Conservation (phyloP, 2,329 filamentous ascomycete genomes). For the Trichophyton rubrum region DNA sequence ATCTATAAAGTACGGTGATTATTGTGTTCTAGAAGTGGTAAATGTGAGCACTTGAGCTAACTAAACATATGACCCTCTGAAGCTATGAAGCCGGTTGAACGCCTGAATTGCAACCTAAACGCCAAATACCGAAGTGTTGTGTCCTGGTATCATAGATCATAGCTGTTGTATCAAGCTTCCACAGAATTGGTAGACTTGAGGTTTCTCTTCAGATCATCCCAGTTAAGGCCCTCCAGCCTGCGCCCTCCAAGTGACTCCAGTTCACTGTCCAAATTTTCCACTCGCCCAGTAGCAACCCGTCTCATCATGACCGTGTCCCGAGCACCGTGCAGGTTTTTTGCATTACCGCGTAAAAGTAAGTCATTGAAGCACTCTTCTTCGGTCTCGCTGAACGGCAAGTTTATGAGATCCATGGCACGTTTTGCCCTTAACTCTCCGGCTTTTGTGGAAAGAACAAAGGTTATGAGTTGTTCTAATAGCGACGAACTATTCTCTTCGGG, state of each 20-base stretch:
- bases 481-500: slow-evolving; percentile 48
- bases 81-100: not conserved
- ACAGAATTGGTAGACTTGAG: slow-evolving; percentile 14
- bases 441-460: slow-evolving; percentile 40
- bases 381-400: slow-evolving; percentile 54
- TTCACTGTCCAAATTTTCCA: slow-evolving; percentile 22
- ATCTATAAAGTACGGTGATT: not conserved
- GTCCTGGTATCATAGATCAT: not conserved
- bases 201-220: slow-evolving; percentile 36
- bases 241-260: slow-evolving; percentile 32
- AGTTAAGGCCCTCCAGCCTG: slow-evolving; percentile 40
- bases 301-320: slow-evolving; percentile 65
- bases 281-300: slow-evolving; percentile 53
- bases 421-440: slow-evolving; percentile 35
- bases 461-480: slow-evolving; percentile 56
- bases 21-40: not conserved
- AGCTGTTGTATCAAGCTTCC: not conserved
- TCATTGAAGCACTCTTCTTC: slow-evolving; percentile 68
- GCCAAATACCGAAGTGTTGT: not conserved
- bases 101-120: not conserved
- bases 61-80: not conserved
- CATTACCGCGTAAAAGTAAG: slow-evolving; percentile 52
- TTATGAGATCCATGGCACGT: slow-evolving; percentile 56
- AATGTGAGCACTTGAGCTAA: not conserved
- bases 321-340: slow-evolving; percentile 50